phyloP scores from a whole-genome alignment of 2,329 filamentous ascomycete genomes.

The Ilyonectria destructans region DNA sequence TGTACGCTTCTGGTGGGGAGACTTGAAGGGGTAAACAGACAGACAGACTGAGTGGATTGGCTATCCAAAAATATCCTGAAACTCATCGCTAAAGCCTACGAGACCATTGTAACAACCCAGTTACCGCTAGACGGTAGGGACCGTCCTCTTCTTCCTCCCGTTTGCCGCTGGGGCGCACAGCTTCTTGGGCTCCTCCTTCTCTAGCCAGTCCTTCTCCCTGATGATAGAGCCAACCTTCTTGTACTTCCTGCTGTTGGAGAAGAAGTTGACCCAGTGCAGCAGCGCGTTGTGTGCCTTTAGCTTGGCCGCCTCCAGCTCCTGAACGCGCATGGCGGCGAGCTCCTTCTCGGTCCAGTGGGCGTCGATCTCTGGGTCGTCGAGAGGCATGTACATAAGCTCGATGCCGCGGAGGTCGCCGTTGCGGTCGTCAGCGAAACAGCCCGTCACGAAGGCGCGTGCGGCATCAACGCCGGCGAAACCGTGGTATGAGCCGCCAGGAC shows the following conservation, averaged over 20 bases:
- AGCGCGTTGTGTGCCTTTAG: slow-evolving; percentile 78
- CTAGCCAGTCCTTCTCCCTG: slow-evolving; percentile 73
- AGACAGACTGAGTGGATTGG: slow-evolving; percentile 14
- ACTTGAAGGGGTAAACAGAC: not conserved
- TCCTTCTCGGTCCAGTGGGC: slow-evolving; percentile 69
- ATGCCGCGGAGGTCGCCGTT: slow-evolving; percentile 89
- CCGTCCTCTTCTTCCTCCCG: slow-evolving; percentile 66
- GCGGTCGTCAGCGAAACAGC: slow-evolving; percentile 90
- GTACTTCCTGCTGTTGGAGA: slow-evolving; percentile 86
- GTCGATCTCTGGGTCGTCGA: slow-evolving; percentile 77
- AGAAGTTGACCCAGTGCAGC: slow-evolving; percentile 88
- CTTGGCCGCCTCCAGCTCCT: slow-evolving; percentile 77
- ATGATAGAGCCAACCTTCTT: slow-evolving; percentile 83
- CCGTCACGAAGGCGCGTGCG: slow-evolving; percentile 90
- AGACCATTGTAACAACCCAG: not conserved
- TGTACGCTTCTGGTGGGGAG: not conserved
- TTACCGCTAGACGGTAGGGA: slow-evolving; percentile 28
- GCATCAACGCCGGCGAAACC: slow-evolving; percentile 92
- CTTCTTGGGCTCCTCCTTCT: slow-evolving; percentile 73
- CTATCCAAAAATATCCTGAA: slow-evolving; percentile 11
- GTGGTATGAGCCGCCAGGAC: slow-evolving; percentile 88
- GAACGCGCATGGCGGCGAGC: slow-evolving; percentile 68
- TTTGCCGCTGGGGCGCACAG: slow-evolving; percentile 82
- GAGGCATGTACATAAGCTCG: slow-evolving; percentile 85
- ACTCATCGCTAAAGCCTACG: slow-evolving; percentile 7